Base-by-base conservation (phyloP, 768 basidiomycete species). In the Lactarius sp. region DNA sequence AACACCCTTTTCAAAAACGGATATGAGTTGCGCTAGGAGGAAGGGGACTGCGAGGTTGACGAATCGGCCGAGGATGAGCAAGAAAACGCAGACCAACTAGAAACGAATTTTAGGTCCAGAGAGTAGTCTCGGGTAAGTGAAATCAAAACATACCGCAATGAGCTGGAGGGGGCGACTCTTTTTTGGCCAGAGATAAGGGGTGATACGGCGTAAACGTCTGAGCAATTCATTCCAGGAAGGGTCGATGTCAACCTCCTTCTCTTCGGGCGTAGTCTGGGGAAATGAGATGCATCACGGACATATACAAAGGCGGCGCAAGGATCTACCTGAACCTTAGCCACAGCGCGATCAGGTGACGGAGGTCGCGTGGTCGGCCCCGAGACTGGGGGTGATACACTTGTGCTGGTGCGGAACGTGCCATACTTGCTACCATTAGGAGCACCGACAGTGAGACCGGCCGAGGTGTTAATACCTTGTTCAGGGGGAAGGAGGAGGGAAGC, bases 121-220 rank as follows among this genome's bases (percentile, higher is more conserved):
- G 16, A 18, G 53, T n/a, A 34, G 20, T 39, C 27, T 9, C 59
- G 14, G 31, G 64, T 33, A 65, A 59, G 53, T 42, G 22, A 63
- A 61, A 14, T 39, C 14, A 44, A 39, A 8, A 77, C 81, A 68
- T 71, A 88, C 82, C 6, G 88, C 89, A 59, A 90, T 75, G 47
- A 87, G 70, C 73, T 94, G 92, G 4, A 96, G 79, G 61, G 79
- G 79, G 37, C 72, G 71, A 65, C 78, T 82, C 66, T 85, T 88
- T 39, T 80, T 79, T 6, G 94, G 94, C 92, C 93, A 96, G 9
- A 96, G 83, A 75, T 90, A 89, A 1, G 93, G 94, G 14, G 80
- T 74, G 47, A 96, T 78, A 52, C 82, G 83, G 53, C 77, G 76
- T 61, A 95, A 75, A 50, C 92, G 85, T 16, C 72, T 77, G 75